A percentile compares a stretch with the other conserved stretches of the same genome.
Evolutionary conservation across 495 filamentous ascomycete genomes (phyloP).

Genomic region (Penicilliopsis zonata): DNA sequence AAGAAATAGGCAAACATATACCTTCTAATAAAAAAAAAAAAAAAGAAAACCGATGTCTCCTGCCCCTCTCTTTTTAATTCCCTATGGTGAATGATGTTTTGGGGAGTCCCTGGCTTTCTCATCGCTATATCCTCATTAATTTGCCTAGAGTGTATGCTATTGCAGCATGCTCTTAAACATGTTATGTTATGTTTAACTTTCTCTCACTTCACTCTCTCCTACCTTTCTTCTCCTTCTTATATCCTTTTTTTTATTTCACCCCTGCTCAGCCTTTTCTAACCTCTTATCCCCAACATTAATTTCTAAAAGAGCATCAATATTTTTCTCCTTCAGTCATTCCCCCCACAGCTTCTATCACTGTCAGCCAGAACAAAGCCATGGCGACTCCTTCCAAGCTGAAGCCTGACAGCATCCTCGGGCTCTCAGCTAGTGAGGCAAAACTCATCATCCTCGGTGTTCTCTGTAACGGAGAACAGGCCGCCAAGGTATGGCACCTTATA

Average conservation of each 20-base stretch:
- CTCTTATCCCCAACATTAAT: too few species aligned
- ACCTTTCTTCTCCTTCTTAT: slow-evolving; percentile 1
- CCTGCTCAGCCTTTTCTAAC: too few species aligned
- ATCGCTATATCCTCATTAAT: too few species aligned
- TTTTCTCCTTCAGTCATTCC: neutral
- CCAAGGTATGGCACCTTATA: too few species aligned
- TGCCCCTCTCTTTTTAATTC: neutral
- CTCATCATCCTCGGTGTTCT: slow-evolving; percentile 12
- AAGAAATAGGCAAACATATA: neutral
- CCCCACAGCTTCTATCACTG: neutral
- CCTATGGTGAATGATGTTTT: neutral
- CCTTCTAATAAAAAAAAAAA: too few species aligned
- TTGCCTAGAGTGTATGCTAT: too few species aligned
- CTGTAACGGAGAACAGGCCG: slow-evolving; percentile 5
- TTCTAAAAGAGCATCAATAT: too few species aligned
- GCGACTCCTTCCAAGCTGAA: too few species aligned
- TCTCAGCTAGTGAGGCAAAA: slow-evolving; percentile 10
- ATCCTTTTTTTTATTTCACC: too few species aligned
- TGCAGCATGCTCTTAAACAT: too few species aligned
- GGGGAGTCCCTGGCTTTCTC: slow-evolving; percentile 1
- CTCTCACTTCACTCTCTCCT: slow-evolving; percentile 2
- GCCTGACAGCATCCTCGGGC: slow-evolving; percentile 9
- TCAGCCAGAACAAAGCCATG: slow-evolving; percentile 6
- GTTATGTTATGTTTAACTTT: too few species aligned
- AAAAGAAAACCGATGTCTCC: too few species aligned